Conservation (phyloP, 495 filamentous ascomycete species). For the Cercophora sp. region DNA sequence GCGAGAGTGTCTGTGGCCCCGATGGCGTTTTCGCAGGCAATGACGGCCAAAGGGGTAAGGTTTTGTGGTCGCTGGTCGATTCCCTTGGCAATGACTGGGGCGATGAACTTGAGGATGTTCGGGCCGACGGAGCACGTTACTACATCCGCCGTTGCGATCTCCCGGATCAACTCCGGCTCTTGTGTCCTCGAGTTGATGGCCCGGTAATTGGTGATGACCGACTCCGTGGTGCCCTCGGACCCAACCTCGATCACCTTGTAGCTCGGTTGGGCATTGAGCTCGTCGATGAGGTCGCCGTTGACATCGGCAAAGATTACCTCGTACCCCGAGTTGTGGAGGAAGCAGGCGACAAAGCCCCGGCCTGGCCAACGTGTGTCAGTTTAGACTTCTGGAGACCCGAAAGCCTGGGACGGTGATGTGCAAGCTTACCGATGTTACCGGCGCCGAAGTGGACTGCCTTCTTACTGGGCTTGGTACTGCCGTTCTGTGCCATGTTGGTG, state of each 20-base stretch:
- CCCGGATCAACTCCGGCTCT: slow-evolving; percentile 71
- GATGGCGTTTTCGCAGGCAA: slow-evolving; percentile 97
- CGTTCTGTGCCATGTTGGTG: slow-evolving; percentile 14
- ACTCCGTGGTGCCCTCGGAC: slow-evolving; percentile 72
- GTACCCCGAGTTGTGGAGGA: slow-evolving; percentile 83
- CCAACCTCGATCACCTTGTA: slow-evolving; percentile 95
- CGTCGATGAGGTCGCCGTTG: slow-evolving; percentile 70
- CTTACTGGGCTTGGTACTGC: slow-evolving; percentile 36
- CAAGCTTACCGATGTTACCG: slow-evolving; percentile 68
- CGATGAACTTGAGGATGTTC: slow-evolving; percentile 92
- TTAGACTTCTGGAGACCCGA: slow-evolving; percentile 2
- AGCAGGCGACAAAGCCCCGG: slow-evolving; percentile 54
- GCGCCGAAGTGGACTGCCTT: slow-evolving; percentile 92
- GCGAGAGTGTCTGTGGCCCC: slow-evolving; percentile 82
- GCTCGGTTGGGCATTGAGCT: slow-evolving; percentile 64
- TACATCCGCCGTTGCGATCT: slow-evolving; percentile 80
- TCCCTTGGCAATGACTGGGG: slow-evolving; percentile 86
- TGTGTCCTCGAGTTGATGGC: slow-evolving; percentile 91
- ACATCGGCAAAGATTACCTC: slow-evolving; percentile 96
- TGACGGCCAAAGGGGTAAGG: slow-evolving; percentile 75
- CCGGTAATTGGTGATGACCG: slow-evolving; percentile 86
- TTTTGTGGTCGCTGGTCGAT: slow-evolving; percentile 66
- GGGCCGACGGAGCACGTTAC: slow-evolving; percentile 97
- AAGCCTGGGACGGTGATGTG: background rate
- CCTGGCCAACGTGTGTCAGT: slow-evolving; percentile 28